Evolutionary conservation across 192 early-diverging fungal genomes (phyloP).

Genomic region (Backusella sp.): DNA sequence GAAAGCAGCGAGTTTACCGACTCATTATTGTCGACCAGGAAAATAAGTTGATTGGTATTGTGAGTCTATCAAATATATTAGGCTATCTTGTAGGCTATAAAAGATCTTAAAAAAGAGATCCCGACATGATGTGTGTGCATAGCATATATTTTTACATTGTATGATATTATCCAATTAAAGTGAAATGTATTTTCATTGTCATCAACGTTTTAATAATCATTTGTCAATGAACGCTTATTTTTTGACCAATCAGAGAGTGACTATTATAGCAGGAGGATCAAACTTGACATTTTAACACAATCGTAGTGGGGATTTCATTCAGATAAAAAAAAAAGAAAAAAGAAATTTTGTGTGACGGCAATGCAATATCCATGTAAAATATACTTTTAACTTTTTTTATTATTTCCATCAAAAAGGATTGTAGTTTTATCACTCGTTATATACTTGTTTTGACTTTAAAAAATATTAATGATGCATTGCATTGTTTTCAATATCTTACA

Average conservation of each 20-base stretch:
- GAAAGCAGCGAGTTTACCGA: slow-evolving; percentile 82
- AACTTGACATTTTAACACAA: too few relatives aligned
- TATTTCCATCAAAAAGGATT: too few relatives aligned
- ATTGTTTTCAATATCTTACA: too few relatives aligned
- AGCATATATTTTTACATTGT: neutral
- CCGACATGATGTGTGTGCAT: neutral
- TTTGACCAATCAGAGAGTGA: neutral
- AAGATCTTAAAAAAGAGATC: neutral
- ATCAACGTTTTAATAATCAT: neutral
- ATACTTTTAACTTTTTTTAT: too few relatives aligned
- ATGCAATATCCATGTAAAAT: too few relatives aligned
- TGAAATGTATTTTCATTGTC: neutral
- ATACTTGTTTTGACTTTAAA: too few relatives aligned
- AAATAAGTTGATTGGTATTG: slow-evolving; percentile 77
- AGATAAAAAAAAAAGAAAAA: too few relatives aligned
- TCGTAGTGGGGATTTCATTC: too few relatives aligned
- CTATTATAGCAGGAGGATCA: too few relatives aligned
- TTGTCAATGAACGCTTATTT: neutral
- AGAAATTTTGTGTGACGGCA: too few relatives aligned
- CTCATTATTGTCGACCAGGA: slow-evolving; percentile 88
- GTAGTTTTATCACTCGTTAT: too few relatives aligned
- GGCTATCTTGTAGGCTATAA: slow-evolving; percentile 50
- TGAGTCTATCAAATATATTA: slow-evolving; percentile 85
- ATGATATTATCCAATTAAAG: slow-evolving; percentile 4
- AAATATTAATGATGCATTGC: too few relatives aligned